Evolutionary conservation across 2,329 filamentous ascomycete genomes (phyloP).

Genomic region (Ascochyta pisi): DNA sequence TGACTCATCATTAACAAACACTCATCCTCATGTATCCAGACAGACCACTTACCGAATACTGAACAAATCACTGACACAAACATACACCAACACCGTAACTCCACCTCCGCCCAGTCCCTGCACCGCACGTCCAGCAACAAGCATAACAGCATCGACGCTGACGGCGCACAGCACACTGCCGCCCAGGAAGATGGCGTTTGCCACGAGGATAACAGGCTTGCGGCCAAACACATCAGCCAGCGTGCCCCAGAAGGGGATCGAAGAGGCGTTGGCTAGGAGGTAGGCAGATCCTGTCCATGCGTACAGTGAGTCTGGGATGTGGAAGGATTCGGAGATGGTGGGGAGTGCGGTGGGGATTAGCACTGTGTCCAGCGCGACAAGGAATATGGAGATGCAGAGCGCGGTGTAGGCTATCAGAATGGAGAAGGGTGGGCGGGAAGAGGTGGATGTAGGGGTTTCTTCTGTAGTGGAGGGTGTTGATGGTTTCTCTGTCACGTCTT

Average conservation of each 20-base stretch:
- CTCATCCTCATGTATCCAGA: background rate
- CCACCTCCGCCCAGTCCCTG: conserved; percentile 64
- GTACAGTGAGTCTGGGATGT: conserved; percentile 71
- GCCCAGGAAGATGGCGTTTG: conserved; percentile 55
- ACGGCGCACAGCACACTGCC: conserved; percentile 60
- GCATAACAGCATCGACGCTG: conserved; percentile 56
- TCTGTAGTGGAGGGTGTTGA: background rate
- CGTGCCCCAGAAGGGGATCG: conserved; percentile 52
- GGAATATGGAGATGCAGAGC: conserved; percentile 47
- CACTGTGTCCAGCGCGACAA: conserved; percentile 59
- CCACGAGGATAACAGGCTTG: conserved; percentile 44
- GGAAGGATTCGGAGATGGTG: conserved; percentile 68
- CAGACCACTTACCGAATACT: conserved; percentile 35
- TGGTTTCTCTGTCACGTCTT: background rate
- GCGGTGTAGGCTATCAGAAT: conserved; percentile 38
- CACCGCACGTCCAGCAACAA: conserved; percentile 61
- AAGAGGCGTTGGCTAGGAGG: conserved; percentile 48
- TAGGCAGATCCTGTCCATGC: conserved; percentile 71
- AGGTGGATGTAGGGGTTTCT: background rate
- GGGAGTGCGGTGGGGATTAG: conserved; percentile 71
- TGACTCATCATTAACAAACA: conserved; percentile 21
- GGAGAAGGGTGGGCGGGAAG: conserved; percentile 1
- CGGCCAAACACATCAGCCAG: conserved; percentile 50
- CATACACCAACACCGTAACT: conserved; percentile 59
- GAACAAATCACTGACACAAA: conserved; percentile 64